Evolutionary conservation across 2,329 filamentous ascomycete species (phyloP), one percentile per base, ranked within the genome.

Genomic region (Trichoderma sp.): DNA sequence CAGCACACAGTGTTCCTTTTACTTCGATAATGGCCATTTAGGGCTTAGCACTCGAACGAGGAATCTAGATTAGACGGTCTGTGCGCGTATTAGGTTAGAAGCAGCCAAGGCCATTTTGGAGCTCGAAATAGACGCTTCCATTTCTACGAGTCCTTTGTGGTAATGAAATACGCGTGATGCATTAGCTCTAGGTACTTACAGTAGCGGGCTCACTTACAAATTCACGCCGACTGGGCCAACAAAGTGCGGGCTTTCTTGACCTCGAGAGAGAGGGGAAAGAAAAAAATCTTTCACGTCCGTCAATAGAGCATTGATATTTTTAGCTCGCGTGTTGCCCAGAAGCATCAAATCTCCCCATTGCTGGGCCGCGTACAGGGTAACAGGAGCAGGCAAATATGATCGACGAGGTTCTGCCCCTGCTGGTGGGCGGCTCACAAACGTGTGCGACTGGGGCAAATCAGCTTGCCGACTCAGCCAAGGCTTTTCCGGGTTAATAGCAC

Each of bases 361-460:
- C 65, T 34, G 18, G 26, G 57, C 63, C n/a, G 39, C 5, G 39
- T 61, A 28, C 66, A 60, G 66, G 57, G 57, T 69, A 67, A 34
- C 21, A 56, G 32, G 21, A 66, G 63, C 15, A 57, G 57, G 34
- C 26, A 61, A 61, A 69, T 28, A 57, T 61, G 66, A 69, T 69
- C 66, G 66, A 69, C 66, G 66, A 69, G 36, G 43, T 34, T 39
- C 15, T 69, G 57, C 66, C 66, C 66, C 57, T 61, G 66, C 39
- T 34, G 66, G 39, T 26, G n/a, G 66, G 66, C 57, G 36, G 66
- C 66, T 69, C 39, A 36, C 36, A 63, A 70, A 64, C 34, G 34
- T 64, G 18, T 61, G 58, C 24, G 32, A 53, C 65, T 63, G 32
- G 65, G 53, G 18, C 43, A 24, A 63, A 60, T 56, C 53, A 32